Base-by-base conservation (phyloP, 1,284 basidiomycete species). In the Naganishia albida region DNA sequence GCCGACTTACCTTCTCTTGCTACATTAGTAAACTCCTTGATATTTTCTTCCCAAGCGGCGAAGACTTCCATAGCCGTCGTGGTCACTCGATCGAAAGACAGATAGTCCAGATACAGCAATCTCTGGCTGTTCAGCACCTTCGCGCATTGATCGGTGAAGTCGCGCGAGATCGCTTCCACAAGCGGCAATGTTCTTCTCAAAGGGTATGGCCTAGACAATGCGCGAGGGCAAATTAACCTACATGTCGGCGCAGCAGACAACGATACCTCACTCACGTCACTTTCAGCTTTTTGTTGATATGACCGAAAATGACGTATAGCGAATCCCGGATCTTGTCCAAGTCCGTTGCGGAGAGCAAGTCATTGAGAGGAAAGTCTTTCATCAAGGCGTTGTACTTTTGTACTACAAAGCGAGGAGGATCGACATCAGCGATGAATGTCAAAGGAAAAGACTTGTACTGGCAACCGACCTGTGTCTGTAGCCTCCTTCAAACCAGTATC, bases 351-450 rank as follows among this genome's bases (percentile, higher is more conserved):
- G 94, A 91, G 20, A 99, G 85, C 16, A 99, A 86, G 75, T 97
- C 94, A 75, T 98, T 95, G 46, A 99, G 82, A 0, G 96, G 96
- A 73, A 99, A 97, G 75, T 99, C 96, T 79, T 95, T 96, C 95
- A 99, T 98, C 67, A 99, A 85, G 69, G 91, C 87, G 74, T 99
- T 98, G 83, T 98, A 95, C 78, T 95, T 95, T 83, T 93, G 91
- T 2, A 95, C 93, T 91, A 69, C 2, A 52, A 23, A 10, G n/a
- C 7, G 51, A 49, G 42, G 57, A 28, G 23, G 18, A 2, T 54
- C 13, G 42, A 16, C 43, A 30, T 50, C 23, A 52, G 48, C 28
- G 2, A 20, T 46, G 7, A 53, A 7, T n/a, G n/a, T 18, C 39
- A 52, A 44, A 16, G 34, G 34, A 34, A n/a, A n/a, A n/a, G 34